Evolutionary conservation across 2,329 filamentous ascomycete genomes (phyloP).

Genomic region (Gnomoniopsis smithogilvyi): DNA sequence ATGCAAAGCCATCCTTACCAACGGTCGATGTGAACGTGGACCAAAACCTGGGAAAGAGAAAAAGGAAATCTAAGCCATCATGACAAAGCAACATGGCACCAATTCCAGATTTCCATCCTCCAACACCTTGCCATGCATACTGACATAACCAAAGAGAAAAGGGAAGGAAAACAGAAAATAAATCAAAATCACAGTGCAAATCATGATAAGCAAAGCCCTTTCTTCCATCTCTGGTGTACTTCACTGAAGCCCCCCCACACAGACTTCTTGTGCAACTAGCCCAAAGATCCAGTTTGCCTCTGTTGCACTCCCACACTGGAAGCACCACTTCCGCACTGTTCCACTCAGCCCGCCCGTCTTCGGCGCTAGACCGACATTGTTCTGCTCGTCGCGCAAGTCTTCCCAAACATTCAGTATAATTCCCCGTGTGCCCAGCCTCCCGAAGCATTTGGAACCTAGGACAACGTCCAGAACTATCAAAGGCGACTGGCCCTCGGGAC

Average conservation of each 20-base stretch:
- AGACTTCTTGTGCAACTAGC: constrained; percentile 55
- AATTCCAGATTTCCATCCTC: constrained; percentile 3
- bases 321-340: constrained; percentile 61
- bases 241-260: constrained; percentile 26
- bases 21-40: no score
- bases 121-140: constrained; percentile 17
- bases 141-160: constrained; percentile 11
- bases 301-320: constrained; percentile 52
- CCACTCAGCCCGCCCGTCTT: constrained; percentile 50
- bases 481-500: constrained; percentile 48
- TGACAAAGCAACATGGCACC: constrained; percentile 1
- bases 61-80: constrained; percentile 1
- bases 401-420: constrained; percentile 90
- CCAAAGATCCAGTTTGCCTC: constrained; percentile 56
- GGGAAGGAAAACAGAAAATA: constrained; percentile 12
- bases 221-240: neutral
- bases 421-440: constrained; percentile 76
- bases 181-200: neutral
- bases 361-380: constrained; percentile 50
- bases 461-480: constrained; percentile 77
- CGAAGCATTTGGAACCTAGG: constrained; percentile 79
- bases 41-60: neutral
- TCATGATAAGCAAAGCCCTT: neutral
- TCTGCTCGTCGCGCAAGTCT: constrained; percentile 63
- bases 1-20: no score